Percentiles rank a stretch among this genome's conserved stretches.
Evolutionary conservation across 441 rosid species (phyloP).

Genomic region (California macrophylla): DNA sequence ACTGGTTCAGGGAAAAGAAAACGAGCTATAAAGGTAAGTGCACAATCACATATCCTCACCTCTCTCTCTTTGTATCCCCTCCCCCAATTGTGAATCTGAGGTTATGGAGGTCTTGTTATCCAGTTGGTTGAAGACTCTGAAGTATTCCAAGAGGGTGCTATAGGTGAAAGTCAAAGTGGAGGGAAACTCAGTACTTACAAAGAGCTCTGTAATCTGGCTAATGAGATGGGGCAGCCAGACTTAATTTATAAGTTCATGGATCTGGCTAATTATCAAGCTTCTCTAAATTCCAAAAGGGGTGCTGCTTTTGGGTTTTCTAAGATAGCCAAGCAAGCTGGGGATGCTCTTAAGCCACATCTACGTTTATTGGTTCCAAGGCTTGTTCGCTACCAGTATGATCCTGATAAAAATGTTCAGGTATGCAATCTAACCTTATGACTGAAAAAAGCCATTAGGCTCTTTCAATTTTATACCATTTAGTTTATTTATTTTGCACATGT

Average conservation of each 20-base stretch:
- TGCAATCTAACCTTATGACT: conserved; percentile 13
- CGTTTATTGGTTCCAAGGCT: conserved; percentile 74
- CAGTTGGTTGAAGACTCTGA: conserved; percentile 90
- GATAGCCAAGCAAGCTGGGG: conserved; percentile 99
- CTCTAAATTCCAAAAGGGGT: conserved; percentile 86
- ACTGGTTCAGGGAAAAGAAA: conserved; percentile 95
- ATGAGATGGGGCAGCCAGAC: conserved; percentile 99
- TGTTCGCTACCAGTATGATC: conserved; percentile 92
- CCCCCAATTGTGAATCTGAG: conserved; percentile 19
- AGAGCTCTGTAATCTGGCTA: conserved; percentile 90
- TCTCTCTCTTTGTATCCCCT: background rate
- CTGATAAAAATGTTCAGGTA: conserved; percentile 98
- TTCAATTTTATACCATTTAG: background rate
- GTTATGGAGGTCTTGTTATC: conserved; percentile 14
- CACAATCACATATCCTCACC: conserved; percentile 12
- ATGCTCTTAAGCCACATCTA: conserved; percentile 90
- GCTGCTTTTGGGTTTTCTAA: conserved; percentile 98
- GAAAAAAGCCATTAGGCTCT: background rate
- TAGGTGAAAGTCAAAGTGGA: conserved; percentile 79
- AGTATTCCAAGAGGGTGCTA: conserved; percentile 89
- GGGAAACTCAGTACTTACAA: conserved; percentile 93
- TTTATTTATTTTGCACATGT: background rate
- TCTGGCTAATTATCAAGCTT: conserved; percentile 90
- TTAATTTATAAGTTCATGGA: conserved; percentile 94
- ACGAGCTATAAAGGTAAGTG: conserved; percentile 81